phyloP scores from a whole-genome alignment of 2,329 filamentous ascomycete species.

The Monosporascus sp. region DNA sequence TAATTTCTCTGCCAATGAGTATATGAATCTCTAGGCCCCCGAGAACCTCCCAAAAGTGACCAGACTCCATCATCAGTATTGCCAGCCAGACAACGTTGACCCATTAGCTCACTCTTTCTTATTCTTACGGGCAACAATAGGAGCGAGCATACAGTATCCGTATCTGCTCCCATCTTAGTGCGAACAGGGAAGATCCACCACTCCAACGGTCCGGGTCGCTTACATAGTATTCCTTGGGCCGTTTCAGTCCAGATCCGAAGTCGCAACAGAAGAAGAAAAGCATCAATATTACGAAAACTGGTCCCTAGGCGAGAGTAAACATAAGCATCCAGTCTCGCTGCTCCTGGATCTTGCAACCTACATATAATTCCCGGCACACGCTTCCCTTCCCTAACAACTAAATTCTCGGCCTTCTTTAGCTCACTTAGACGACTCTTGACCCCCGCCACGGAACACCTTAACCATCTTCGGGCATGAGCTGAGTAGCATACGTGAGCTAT shows the following conservation, averaged over 20 bases:
- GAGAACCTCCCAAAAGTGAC: constrained; percentile 12
- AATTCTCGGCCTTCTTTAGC: not conserved
- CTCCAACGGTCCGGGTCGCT: not conserved
- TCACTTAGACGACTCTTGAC: not conserved
- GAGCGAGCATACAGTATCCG: not conserved
- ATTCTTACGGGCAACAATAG: not conserved
- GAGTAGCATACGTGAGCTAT: not conserved
- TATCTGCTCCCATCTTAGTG: not conserved
- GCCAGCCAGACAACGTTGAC: constrained; percentile 7
- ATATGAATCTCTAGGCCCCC: constrained; percentile 21
- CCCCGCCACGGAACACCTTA: not conserved
- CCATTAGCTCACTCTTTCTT: constrained; percentile 4
- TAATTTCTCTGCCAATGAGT: constrained; percentile 1
- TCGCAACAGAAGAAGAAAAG: not conserved
- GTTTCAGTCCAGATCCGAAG: not conserved
- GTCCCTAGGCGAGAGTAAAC: too few species aligned
- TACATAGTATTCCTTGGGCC: not conserved
- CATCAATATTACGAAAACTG: not conserved
- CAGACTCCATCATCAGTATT: constrained; percentile 16
- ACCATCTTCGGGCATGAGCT: not conserved
- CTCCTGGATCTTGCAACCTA: not conserved
- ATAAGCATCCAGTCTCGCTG: not conserved
- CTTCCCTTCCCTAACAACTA: not conserved
- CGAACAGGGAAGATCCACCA: not conserved
- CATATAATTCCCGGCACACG: not conserved